Conservation (phyloP, 78 protist species). For the Dictyostelium intermedium region DNA sequence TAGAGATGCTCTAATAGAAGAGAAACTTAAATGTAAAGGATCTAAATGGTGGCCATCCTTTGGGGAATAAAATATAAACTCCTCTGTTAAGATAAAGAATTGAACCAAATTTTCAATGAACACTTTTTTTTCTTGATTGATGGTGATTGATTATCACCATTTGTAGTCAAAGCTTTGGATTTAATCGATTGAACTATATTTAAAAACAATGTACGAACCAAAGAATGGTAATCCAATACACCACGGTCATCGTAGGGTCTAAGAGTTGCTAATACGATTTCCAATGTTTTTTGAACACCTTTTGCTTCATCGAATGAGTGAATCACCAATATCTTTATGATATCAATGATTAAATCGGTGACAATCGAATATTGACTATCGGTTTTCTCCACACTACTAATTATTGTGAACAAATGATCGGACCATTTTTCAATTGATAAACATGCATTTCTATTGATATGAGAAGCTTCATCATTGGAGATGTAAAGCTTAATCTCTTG, state of each 20-base stretch:
- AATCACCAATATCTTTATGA: slow-evolving; percentile 42
- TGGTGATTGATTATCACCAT: slow-evolving; percentile 12
- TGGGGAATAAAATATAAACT: slow-evolving; percentile 56
- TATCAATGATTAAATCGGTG: slow-evolving; percentile 46
- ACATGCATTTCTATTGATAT: not conserved
- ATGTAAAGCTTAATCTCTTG: slow-evolving; percentile 33
- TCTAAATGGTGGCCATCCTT: slow-evolving; percentile 2
- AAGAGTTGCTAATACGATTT: slow-evolving; percentile 42
- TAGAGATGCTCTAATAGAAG: not conserved
- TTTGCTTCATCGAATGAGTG: slow-evolving; percentile 33
- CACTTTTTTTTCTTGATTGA: slow-evolving; percentile 6
- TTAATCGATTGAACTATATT: slow-evolving; percentile 22
- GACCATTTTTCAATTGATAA: slow-evolving; percentile 61
- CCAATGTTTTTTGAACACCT: slow-evolving; percentile 38
- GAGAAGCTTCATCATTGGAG: not conserved
- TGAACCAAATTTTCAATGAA: slow-evolving; percentile 24
- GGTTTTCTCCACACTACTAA: slow-evolving; percentile 39
- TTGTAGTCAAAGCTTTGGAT: slow-evolving; percentile 13
- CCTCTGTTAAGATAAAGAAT: slow-evolving; percentile 34
- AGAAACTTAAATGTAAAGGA: not conserved
- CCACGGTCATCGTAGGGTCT: slow-evolving; percentile 43
- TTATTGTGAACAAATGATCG: slow-evolving; percentile 35
- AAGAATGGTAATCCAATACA: slow-evolving; percentile 26
- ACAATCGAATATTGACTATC: slow-evolving; percentile 52
- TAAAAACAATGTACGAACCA: slow-evolving; percentile 22